Base-by-base conservation (phyloP, 106 monocot genomes). In the Posidonia australis region DNA sequence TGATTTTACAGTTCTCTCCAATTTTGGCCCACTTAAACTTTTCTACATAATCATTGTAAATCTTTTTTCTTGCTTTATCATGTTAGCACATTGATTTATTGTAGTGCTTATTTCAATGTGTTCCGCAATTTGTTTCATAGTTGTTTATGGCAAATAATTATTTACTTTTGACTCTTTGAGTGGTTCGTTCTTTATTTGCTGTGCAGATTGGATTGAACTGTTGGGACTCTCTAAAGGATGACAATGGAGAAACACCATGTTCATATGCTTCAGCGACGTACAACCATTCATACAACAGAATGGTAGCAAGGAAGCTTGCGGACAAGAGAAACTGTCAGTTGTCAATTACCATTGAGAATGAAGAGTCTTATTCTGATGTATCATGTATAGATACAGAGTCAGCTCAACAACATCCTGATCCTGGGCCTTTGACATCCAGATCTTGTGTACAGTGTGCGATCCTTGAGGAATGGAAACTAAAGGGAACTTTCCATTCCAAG, bases 391-490 rank as follows among this genome's bases (percentile, higher is more conserved):
- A 54, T 0, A 11, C 12, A 18, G 67, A 66, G 41, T 13, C 54
- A 24, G 64, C n/a, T n/a, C n/a, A n/a, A n/a, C n/a, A 64, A 11
- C 65, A 54, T 18, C 26, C 58, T 44, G 23, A 51, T 4, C 26
- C 5, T 24, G 11, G 23, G 9, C 9, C 74, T 46, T 43, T 45
- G 14, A 57, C 44, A 31, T 13, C 70, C 43, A 52, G 29, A 31
- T 77, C 71, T n/a, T 72, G 88, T 26, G 32, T 64, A 1, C 78
- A 63, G 46, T 89, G 88, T 59, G 77, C 79, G 36, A 13, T 80
- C 17, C 30, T 65, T 58, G 71, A 70, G 31, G 46, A 59, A 1
- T 45, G 36, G 19, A 20, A 30, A 20, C 49, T 48, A n/a, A 69
- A 53, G 43, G 49, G 59, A 47, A 60, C 72, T 0, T 17, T 32